These are phyloP conservation scores for Taxawa tesnikishii DNA, from an alignment of 2,329 filamentous ascomycete genomes.

Conservation along the genomic window DNA sequence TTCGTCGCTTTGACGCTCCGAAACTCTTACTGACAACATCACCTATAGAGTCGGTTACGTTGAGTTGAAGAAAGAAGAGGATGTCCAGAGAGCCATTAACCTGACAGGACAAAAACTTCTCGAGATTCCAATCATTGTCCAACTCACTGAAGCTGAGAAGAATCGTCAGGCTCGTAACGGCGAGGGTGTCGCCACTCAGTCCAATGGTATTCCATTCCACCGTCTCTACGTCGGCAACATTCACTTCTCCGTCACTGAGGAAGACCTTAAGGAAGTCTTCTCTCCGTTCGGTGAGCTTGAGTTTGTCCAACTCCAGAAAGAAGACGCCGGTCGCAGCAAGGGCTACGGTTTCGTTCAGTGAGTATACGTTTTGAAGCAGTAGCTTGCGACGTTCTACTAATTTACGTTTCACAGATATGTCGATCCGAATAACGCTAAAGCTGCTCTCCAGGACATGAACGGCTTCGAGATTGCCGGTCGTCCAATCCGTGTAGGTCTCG, in stretches of 20 bases:
- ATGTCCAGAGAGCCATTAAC: constrained; percentile 83
- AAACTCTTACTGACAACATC: constrained; percentile 23
- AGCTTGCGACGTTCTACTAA: neutral
- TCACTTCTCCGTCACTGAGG: constrained; percentile 97
- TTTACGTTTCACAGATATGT: constrained; percentile 16
- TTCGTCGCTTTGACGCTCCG: constrained; percentile 7
- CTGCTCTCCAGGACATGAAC: constrained; percentile 98
- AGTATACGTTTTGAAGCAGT: constrained; percentile 28
- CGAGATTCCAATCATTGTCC: constrained; percentile 97
- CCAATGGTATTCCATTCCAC: constrained; percentile 87
- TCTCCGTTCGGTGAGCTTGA: constrained; percentile 96
- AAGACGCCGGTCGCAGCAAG: constrained; percentile 78
- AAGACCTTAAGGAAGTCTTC: constrained; percentile 90
- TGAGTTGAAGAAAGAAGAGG: constrained; percentile 95
- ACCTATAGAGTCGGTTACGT: constrained; percentile 82
- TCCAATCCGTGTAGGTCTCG: constrained; percentile 94
- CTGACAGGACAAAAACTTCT: constrained; percentile 97
- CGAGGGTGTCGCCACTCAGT: constrained; percentile 54
- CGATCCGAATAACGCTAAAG: constrained; percentile 79
- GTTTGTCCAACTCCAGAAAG: constrained; percentile 94
- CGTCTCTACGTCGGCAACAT: constrained; percentile 98
- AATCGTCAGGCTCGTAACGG: constrained; percentile 88
- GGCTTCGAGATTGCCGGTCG: constrained; percentile 95
- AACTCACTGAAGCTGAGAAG: constrained; percentile 98
- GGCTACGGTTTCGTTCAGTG: constrained; percentile 99